Base-by-base conservation (phyloP, 345 rosid genomes). In the Litchi chinensis region DNA sequence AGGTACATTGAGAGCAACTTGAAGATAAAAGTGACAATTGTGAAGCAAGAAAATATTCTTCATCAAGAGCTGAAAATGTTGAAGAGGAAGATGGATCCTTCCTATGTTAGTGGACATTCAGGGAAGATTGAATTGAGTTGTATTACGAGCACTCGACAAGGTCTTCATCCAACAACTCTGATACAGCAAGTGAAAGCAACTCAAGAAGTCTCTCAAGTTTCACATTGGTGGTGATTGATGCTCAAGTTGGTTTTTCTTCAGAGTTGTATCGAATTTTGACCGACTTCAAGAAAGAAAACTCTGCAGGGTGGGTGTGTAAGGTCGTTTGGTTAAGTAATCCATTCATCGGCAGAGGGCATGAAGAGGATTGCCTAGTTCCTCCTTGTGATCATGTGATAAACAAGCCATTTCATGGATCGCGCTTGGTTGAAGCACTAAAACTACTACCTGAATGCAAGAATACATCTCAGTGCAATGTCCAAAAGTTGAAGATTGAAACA, bases 401-500 rank as follows among this genome's bases (percentile, higher is more conserved):
- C 2, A 82, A 76, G 46, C 83, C 87, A 60, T 60, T 85, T 9
- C 87, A 85, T 71, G 87, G 87, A 24, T 82, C 77, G 0, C 80
- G 85, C 5, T 71, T 85, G 63, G 70, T 6, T 37, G 80, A 80
- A 46, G 82, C 80, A 26, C n/a, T 80, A 32, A 77, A 76, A 19
- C 54, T 85, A 41, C 79, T 85, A 32, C 78, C 77, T 13, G 68
- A 60, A 16, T 74, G 70, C 60, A 75, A 75, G 26, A 28, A 44
- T 3, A 8, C 78, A 3, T 44, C 78, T 39, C 70, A 64, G 12
- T 5, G 63, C 28, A 65, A 11, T 18, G 32, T 75, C 41, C 26
- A 12, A 16, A 74, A 74, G 77, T 74, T 44, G 24, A 74, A 21
- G 68, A 63, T 22, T 4, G 59, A 24, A 44, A 18, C 69, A 43